phyloP scores from a whole-genome alignment of 257 asterid species.

The Leonotis leonurus region DNA sequence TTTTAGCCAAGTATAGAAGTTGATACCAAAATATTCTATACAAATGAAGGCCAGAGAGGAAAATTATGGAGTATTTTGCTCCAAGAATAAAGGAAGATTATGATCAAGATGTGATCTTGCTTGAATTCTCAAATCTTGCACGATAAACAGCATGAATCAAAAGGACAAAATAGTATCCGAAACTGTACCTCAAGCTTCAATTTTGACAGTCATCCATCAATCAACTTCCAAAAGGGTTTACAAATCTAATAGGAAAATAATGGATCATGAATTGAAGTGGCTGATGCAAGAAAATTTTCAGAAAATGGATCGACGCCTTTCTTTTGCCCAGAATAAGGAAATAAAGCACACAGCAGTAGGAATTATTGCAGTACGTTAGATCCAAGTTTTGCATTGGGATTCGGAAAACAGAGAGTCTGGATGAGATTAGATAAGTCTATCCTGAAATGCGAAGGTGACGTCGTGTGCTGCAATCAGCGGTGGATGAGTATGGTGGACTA shows the following conservation, averaged over 20 bases:
- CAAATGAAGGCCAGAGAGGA: too few species aligned
- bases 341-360: neutral
- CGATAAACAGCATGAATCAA: neutral
- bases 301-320: neutral
- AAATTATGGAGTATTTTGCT: too few species aligned
- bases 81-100: too few species aligned
- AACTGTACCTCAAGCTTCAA: neutral
- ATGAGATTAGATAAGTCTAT: slow-evolving; percentile 1
- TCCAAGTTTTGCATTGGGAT: slow-evolving; percentile 2
- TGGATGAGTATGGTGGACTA: slow-evolving; percentile 4
- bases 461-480: neutral
- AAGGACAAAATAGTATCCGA: neutral
- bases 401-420: neutral
- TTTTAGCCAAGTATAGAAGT: too few species aligned
- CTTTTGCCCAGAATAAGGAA: neutral
- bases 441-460: neutral
- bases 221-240: slow-evolving; percentile 16
- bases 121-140: slow-evolving; percentile 4
- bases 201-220: neutral
- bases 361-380: neutral
- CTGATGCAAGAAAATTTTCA: neutral
- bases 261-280: neutral
- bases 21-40: too few species aligned
- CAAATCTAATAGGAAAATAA: neutral
- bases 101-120: too few species aligned